Evolutionary conservation across 2,329 filamentous ascomycete species (phyloP).

Genomic region (Colletotrichum siamense): DNA sequence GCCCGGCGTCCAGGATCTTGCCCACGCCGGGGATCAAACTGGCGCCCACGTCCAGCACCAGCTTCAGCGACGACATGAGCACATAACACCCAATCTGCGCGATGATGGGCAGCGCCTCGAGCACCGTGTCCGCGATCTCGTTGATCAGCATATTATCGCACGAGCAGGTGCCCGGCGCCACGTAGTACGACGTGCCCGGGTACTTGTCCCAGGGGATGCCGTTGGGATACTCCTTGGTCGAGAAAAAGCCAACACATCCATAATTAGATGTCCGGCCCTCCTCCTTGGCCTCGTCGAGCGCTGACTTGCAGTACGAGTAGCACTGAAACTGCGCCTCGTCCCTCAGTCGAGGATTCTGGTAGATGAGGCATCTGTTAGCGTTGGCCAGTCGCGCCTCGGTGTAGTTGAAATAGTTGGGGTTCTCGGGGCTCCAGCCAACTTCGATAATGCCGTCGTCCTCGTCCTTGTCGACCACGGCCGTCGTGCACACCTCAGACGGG

Average conservation of each 20-base stretch:
- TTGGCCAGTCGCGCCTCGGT: not conserved
- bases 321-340: not conserved
- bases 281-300: not conserved
- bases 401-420: not conserved
- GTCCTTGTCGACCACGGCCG: not conserved
- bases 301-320: not conserved
- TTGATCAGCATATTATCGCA: not conserved
- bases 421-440: not conserved
- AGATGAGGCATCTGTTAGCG: not conserved
- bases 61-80: not conserved
- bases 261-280: slow-evolving; percentile 1
- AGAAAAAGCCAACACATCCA: not conserved
- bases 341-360: not conserved
- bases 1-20: not conserved
- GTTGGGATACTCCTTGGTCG: not conserved
- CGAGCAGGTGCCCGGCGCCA: not conserved
- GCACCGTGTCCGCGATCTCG: not conserved
- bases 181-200: not conserved
- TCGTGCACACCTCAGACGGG: slow-evolving; percentile 18
- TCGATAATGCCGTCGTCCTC: not conserved
- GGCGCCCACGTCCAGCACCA: not conserved
- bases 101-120: slow-evolving; percentile 2
- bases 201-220: not conserved
- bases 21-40: not conserved
- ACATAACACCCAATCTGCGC: not conserved